Conservation (phyloP, 2,329 filamentous ascomycete genomes). For the Cercospora zeina region DNA sequence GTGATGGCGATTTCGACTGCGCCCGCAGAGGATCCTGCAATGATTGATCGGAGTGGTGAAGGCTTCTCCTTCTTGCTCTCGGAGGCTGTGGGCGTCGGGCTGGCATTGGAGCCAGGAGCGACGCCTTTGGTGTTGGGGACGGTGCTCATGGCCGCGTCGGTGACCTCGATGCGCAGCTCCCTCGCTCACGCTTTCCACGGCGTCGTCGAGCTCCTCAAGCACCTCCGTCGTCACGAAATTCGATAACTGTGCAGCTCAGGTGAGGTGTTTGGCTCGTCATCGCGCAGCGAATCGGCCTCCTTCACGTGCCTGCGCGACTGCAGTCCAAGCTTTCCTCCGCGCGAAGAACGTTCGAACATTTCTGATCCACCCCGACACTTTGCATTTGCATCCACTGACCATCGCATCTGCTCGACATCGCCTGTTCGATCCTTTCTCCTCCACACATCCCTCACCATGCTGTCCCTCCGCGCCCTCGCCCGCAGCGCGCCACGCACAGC, state of each 20-base stretch:
- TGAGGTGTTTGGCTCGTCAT: conserved; percentile 4
- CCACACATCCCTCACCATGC: conserved; percentile 40
- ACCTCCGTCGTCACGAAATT: conserved; percentile 39
- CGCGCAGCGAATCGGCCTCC: conserved; percentile 13
- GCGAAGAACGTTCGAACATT: conserved; percentile 12
- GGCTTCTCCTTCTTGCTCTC: conserved; percentile 53
- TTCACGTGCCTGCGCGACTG: not conserved
- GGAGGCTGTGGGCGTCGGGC: conserved; percentile 9
- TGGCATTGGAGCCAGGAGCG: conserved; percentile 7
- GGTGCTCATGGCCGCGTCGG: conserved; percentile 24
- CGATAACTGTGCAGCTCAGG: not conserved
- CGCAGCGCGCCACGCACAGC: conserved; percentile 48
- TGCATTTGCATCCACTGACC: not conserved
- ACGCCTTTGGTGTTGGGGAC: conserved; percentile 30
- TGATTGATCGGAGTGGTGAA: conserved; percentile 80
- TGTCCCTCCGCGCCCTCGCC: conserved; percentile 49
- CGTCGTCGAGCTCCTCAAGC: conserved; percentile 56
- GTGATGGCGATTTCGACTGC: conserved; percentile 95
- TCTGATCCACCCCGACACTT: not conserved
- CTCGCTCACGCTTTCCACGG: not conserved
- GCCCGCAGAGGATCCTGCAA: conserved; percentile 90
- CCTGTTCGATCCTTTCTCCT: not conserved
- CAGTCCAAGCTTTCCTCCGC: conserved; percentile 16
- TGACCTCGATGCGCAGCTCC: conserved; percentile 1
- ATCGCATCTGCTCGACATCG: conserved; percentile 9